These are phyloP conservation scores for Metschnikowia matae DNA, from an alignment of 805 yeast species.

Conservation along the genomic window DNA sequence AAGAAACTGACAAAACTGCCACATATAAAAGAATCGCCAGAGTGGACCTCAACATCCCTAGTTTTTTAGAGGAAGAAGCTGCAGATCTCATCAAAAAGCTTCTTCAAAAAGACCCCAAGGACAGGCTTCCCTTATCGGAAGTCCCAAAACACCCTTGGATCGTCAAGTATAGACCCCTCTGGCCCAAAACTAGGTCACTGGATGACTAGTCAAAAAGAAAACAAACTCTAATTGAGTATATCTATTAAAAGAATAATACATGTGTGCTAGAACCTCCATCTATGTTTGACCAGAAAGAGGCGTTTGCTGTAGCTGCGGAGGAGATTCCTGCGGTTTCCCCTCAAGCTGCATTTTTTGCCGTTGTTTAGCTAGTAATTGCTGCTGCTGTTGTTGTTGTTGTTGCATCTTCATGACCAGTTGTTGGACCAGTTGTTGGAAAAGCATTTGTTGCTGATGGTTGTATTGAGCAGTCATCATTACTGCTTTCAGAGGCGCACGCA, in stretches of 20 bases:
- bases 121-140: conserved; percentile 57
- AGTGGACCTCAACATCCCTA: conserved; percentile 74
- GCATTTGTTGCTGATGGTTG: conserved; percentile 40
- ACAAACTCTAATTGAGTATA: not conserved
- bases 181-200: conserved; percentile 39
- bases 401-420: conserved; percentile 38
- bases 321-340: not conserved
- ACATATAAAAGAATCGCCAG: conserved; percentile 78
- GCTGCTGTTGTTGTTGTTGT: conserved; percentile 33
- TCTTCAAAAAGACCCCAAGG: conserved; percentile 63
- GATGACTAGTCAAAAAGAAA: not conserved
- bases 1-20: conserved; percentile 68
- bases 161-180: conserved; percentile 51
- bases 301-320: not conserved
- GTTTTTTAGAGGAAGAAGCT: conserved; percentile 67
- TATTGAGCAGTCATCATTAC: conserved; percentile 40
- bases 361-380: conserved; percentile 9
- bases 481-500: conserved; percentile 45
- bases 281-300: not conserved
- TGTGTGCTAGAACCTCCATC: not conserved
- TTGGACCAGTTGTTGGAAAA: conserved; percentile 43
- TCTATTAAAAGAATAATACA: not conserved
- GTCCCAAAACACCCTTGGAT: conserved; percentile 86
- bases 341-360: conserved; percentile 2
- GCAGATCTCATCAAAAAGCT: conserved; percentile 64